These are phyloP conservation scores for Gossypium turneri DNA, from an alignment of 345 rosid genomes.

Conservation along the genomic window DNA sequence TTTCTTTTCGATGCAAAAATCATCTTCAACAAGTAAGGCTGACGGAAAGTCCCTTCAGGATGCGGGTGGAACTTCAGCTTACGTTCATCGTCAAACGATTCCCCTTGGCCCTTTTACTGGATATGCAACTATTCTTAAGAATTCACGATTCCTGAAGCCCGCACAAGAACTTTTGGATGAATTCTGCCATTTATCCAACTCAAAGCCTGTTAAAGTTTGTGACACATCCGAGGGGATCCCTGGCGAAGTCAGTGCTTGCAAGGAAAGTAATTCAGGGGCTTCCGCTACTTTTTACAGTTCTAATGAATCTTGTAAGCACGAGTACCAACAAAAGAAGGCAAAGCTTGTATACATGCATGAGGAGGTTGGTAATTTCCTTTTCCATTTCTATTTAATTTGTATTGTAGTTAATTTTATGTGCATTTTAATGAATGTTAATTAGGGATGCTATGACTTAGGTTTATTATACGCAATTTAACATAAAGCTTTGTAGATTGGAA, in stretches of 20 bases:
- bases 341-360: slow-evolving; percentile 50
- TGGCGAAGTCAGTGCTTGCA: slow-evolving; percentile 23
- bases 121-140: slow-evolving; percentile 58
- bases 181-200: slow-evolving; percentile 24
- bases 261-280: slow-evolving; percentile 15
- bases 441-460: not conserved
- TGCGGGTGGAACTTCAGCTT: slow-evolving; percentile 24
- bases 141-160: slow-evolving; percentile 53
- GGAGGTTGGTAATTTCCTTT: slow-evolving; percentile 39
- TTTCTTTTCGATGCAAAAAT: slow-evolving; percentile 20
- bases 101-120: slow-evolving; percentile 80
- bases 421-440: not conserved
- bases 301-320: slow-evolving; percentile 34
- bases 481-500: not conserved
- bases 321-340: slow-evolving; percentile 52
- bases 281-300: slow-evolving; percentile 28
- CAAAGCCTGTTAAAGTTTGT: slow-evolving; percentile 9
- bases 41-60: slow-evolving; percentile 33
- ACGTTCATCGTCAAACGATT: slow-evolving; percentile 28
- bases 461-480: not conserved
- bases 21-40: slow-evolving; percentile 22
- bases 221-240: slow-evolving; percentile 21
- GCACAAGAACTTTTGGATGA: slow-evolving; percentile 51
- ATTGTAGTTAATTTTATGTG: not conserved
- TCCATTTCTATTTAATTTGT: not conserved